Conservation (phyloP, 2,329 filamentous ascomycete genomes). For the Penicillium fuscoglaucum region DNA sequence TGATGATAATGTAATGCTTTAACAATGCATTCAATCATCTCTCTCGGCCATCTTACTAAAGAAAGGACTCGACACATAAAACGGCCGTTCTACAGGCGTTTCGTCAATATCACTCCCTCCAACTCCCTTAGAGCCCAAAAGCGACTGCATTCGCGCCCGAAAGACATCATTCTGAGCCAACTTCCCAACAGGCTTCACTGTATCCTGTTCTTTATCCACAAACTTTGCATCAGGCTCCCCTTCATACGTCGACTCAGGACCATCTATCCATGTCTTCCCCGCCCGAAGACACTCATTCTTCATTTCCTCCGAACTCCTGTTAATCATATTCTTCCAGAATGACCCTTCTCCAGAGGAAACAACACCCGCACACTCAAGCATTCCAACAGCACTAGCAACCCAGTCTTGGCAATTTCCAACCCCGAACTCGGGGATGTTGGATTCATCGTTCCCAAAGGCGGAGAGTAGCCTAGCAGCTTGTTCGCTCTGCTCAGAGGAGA, state of each 20-base stretch:
- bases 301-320: neutral
- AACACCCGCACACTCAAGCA: neutral
- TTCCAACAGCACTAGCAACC: neutral
- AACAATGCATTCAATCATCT: neutral
- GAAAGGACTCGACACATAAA: constrained; percentile 5
- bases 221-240: neutral
- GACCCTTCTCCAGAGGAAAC: neutral
- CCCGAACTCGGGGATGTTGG: neutral
- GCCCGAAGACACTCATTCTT: neutral
- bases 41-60: neutral
- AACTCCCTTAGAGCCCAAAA: neutral
- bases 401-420: constrained; percentile 3
- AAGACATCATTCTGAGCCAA: constrained; percentile 1
- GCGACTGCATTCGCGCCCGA: neutral
- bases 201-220: neutral
- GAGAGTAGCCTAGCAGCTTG: neutral
- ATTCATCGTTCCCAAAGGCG: neutral
- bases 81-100: neutral
- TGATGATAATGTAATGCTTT: neutral
- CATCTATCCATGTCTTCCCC: neutral
- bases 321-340: constrained; percentile 4
- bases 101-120: neutral
- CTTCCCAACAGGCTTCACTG: neutral
- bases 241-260: neutral
- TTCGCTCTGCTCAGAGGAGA: neutral